A percentile compares a stretch with the other conserved stretches of the same genome.
Evolutionary conservation across 306 rosid genomes (phyloP).

Genomic region (Quercus wislizeni): DNA sequence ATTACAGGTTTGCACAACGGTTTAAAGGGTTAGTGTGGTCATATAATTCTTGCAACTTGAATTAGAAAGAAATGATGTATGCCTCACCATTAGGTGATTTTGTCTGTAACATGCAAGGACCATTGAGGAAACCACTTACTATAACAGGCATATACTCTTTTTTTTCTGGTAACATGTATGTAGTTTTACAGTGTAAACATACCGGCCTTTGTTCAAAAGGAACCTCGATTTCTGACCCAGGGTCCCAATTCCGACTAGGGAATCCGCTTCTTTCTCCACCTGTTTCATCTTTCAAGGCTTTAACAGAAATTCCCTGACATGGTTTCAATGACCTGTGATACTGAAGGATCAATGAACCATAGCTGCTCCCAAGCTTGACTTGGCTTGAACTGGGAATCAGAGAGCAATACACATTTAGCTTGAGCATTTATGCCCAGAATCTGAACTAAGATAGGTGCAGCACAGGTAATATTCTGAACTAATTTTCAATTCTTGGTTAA

Average conservation of each 20-base stretch:
- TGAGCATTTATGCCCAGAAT: conserved; percentile 56
- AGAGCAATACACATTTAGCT: conserved; percentile 63
- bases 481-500: conserved; percentile 15
- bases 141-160: not conserved
- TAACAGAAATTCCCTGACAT: conserved; percentile 35
- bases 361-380: conserved; percentile 35
- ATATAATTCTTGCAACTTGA: conserved; percentile 2
- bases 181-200: conserved; percentile 18
- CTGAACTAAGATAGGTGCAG: conserved; percentile 15
- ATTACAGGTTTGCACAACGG: not conserved
- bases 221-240: conserved; percentile 83
- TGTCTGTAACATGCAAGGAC: not conserved
- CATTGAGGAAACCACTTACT: not conserved
- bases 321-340: conserved; percentile 32
- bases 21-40: conserved; percentile 5
- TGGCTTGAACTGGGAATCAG: conserved; percentile 42
- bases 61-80: too few species aligned
- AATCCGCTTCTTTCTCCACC: conserved; percentile 70
- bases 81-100: not conserved
- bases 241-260: conserved; percentile 81
- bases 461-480: not conserved
- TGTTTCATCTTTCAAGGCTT: conserved; percentile 68
- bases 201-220: conserved; percentile 97
- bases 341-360: conserved; percentile 53
- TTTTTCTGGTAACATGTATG: not conserved